Evolutionary conservation across 257 asterid genomes (phyloP).

Genomic region (Solanum raphanifolium): DNA sequence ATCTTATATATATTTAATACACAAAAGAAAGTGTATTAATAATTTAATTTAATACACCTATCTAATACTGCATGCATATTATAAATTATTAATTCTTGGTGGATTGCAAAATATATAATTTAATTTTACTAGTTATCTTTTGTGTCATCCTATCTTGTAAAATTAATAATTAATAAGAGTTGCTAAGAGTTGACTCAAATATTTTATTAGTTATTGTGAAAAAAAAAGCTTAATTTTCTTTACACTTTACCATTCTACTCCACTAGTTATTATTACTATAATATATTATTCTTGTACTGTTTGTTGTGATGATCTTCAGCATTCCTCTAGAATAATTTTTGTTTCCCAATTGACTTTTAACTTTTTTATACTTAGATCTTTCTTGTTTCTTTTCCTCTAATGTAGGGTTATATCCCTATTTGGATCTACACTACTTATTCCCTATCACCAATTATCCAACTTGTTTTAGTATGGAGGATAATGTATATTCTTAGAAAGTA

Average conservation of each 20-base stretch:
- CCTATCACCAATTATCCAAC: background rate
- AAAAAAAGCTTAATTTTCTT: background rate
- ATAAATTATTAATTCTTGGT: background rate
- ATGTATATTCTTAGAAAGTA: background rate
- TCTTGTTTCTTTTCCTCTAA: background rate
- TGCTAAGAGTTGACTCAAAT: slow-evolving; percentile 28
- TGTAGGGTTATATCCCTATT: background rate
- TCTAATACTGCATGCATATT: background rate
- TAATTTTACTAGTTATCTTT: background rate
- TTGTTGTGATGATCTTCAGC: background rate
- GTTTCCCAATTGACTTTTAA: background rate
- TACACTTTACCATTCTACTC: background rate
- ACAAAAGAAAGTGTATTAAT: background rate
- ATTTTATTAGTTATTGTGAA: background rate
- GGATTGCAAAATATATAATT: background rate
- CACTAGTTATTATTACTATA: background rate
- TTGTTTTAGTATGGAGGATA: background rate
- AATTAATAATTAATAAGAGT: background rate
- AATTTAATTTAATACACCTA: background rate
- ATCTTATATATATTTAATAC: background rate
- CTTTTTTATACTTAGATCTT: background rate
- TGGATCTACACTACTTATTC: background rate
- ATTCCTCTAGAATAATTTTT: background rate
- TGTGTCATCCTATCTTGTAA: background rate
- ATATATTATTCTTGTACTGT: background rate